phyloP scores from a whole-genome alignment of 2,329 filamentous ascomycete genomes.

The Aspergillus hiratsukae region DNA sequence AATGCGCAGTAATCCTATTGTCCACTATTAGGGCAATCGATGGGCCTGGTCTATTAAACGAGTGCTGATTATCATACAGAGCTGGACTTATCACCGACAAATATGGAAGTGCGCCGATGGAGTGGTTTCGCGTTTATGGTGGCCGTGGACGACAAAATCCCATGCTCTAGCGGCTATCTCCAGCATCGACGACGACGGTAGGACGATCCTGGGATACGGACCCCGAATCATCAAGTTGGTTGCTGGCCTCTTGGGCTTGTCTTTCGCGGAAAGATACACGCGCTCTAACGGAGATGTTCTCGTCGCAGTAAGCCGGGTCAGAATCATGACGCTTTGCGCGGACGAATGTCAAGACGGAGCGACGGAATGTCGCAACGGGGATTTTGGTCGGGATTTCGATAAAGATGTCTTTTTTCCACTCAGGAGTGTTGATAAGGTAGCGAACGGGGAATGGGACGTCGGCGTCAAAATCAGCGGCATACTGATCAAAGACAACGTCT shows the following conservation, averaged over 20 bases:
- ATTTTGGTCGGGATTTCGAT: neutral
- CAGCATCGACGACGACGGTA: neutral
- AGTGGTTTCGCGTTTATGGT: neutral
- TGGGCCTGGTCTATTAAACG: too few species aligned
- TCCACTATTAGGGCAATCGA: too few species aligned
- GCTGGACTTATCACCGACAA: too few species aligned
- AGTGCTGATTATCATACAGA: too few species aligned
- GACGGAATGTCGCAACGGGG: neutral
- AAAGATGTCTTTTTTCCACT: neutral
- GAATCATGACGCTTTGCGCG: neutral
- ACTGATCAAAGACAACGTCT: neutral
- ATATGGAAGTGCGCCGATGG: neutral
- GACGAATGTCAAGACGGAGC: neutral
- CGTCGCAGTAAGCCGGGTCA: neutral
- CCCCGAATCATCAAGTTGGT: neutral
- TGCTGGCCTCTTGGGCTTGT: neutral
- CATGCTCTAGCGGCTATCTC: neutral
- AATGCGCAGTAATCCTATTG: too few species aligned
- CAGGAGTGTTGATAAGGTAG: neutral
- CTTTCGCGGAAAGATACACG: neutral
- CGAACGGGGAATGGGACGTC: neutral
- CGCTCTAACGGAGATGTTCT: neutral
- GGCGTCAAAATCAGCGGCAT: neutral
- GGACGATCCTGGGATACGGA: neutral
- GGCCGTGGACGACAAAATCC: neutral